Conservation (phyloP, 495 filamentous ascomycete genomes). For the Hamigera avellanea region DNA sequence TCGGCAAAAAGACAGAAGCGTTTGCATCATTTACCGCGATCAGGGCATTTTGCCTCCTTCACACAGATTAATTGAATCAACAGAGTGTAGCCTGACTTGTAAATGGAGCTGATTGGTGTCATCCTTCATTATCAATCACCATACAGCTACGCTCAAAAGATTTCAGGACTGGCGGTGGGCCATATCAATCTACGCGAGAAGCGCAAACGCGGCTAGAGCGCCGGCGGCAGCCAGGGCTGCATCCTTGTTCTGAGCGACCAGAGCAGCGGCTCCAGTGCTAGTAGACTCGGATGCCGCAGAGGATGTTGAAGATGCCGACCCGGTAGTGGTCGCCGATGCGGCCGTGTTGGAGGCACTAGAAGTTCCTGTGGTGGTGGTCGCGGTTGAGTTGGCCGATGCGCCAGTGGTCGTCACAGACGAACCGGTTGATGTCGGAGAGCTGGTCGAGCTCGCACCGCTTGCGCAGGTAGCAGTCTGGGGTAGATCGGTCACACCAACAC, state of each 20-base stretch:
- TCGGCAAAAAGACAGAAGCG: too few relatives aligned
- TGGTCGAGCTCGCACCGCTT: constrained; percentile 11
- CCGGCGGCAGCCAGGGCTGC: constrained; percentile 22
- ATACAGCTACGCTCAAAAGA: constrained; percentile 2
- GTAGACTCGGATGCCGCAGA: constrained; percentile 3
- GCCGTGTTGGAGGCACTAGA: not conserved
- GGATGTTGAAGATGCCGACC: constrained; percentile 6
- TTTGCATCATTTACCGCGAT: too few relatives aligned
- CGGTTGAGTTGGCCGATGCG: constrained; percentile 11
- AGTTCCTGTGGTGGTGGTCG: constrained; percentile 5
- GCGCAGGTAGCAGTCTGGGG: constrained; percentile 25
- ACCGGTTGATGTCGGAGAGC: constrained; percentile 1
- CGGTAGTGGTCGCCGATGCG: constrained; percentile 3
- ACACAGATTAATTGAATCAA: too few relatives aligned
- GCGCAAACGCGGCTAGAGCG: constrained; percentile 21
- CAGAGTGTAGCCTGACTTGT: too few relatives aligned
- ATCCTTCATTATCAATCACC: too few relatives aligned
- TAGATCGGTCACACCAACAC: constrained; percentile 27
- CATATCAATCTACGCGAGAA: constrained; percentile 13
- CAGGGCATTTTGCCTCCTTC: too few relatives aligned
- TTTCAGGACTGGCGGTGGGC: not conserved
- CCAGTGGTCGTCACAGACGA: constrained; percentile 9
- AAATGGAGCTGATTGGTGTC: too few relatives aligned
- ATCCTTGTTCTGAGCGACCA: constrained; percentile 29
- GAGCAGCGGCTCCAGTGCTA: constrained; percentile 30